Evolutionary conservation across 2,329 filamentous ascomycete species (phyloP).

Genomic region (Colletotrichum graminicola): DNA sequence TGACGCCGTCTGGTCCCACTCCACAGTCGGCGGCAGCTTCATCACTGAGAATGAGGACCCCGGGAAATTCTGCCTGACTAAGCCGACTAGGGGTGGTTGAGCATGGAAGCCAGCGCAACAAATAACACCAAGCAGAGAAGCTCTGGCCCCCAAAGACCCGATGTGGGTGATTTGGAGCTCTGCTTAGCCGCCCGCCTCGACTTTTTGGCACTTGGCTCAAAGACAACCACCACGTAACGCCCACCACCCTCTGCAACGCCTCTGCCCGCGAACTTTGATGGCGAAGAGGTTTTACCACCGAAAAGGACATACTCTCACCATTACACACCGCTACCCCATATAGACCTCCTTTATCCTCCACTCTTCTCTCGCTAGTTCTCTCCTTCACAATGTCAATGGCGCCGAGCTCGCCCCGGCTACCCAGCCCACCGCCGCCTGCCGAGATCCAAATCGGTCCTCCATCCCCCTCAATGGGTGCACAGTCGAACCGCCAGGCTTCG

Average conservation of each 20-base stretch:
- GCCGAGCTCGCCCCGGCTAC: slow-evolving; percentile 89
- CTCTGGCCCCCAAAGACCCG: slow-evolving; percentile 33
- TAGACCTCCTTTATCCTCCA: neutral
- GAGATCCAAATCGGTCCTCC: slow-evolving; percentile 91
- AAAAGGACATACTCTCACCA: neutral
- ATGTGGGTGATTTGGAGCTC: slow-evolving; percentile 35
- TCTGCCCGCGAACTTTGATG: slow-evolving; percentile 12
- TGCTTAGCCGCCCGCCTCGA: slow-evolving; percentile 34
- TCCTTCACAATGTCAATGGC: slow-evolving; percentile 65
- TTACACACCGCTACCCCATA: neutral
- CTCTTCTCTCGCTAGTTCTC: neutral
- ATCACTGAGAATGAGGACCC: neutral
- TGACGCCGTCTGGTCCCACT: slow-evolving; percentile 31
- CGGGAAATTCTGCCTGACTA: slow-evolving; percentile 22
- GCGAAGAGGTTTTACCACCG: neutral
- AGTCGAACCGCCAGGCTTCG: slow-evolving; percentile 67
- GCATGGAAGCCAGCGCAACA: neutral
- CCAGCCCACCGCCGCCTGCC: slow-evolving; percentile 92
- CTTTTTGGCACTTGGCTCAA: slow-evolving; percentile 29
- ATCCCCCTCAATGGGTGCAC: slow-evolving; percentile 74
- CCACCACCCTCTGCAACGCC: slow-evolving; percentile 9
- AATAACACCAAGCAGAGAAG: slow-evolving; percentile 21
- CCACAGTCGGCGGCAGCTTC: slow-evolving; percentile 14
- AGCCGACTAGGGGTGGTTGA: slow-evolving; percentile 20
- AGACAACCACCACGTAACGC: slow-evolving; percentile 10